phyloP scores from a whole-genome alignment of 2,329 filamentous ascomycete species.

The Emmonsiellopsis sp. region DNA sequence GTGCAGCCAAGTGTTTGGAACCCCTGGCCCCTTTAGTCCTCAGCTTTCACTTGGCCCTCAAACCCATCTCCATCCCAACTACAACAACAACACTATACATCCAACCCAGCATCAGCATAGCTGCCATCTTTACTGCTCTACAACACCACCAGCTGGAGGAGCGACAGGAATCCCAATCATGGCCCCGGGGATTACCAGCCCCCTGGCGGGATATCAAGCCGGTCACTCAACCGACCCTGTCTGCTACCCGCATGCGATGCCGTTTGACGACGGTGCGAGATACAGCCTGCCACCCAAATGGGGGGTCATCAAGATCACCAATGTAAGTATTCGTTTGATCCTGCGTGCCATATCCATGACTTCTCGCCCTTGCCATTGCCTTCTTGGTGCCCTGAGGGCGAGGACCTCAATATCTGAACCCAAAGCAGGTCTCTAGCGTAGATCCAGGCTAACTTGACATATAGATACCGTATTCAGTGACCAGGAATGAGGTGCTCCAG shows the following conservation, averaged over 20 bases:
- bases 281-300: constrained; percentile 12
- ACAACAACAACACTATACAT: no score
- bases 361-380: neutral
- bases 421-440: neutral
- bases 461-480: constrained; percentile 43
- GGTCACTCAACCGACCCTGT: constrained; percentile 7
- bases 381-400: neutral
- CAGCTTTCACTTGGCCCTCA: no score
- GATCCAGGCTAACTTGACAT: constrained; percentile 6
- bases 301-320: constrained; percentile 27
- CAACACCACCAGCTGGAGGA: no score
- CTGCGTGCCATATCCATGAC: neutral
- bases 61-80: no score
- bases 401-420: neutral
- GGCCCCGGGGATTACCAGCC: no score
- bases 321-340: constrained; percentile 19
- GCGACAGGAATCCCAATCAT: no score
- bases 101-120: no score
- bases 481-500: constrained; percentile 39
- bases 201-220: neutral
- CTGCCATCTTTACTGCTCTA: no score
- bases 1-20: no score
- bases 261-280: constrained; percentile 19
- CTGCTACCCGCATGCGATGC: constrained; percentile 16
- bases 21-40: no score